Percentiles rank a stretch among this genome's conserved stretches.
Conservation (phyloP, 306 rosid species). For the Cucurbita moschata region DNA sequence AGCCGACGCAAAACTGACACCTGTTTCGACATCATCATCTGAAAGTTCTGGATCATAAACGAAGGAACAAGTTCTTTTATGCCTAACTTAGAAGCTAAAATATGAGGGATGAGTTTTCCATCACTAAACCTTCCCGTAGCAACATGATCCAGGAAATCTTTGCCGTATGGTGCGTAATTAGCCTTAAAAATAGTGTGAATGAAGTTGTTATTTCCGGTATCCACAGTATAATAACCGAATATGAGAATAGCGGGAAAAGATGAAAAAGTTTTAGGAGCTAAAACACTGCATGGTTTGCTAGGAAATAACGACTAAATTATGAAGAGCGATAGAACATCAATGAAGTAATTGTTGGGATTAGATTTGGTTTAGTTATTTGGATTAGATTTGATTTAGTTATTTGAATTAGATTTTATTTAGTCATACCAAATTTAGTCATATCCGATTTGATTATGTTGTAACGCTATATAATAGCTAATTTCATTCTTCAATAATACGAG, state of each 20-base stretch:
- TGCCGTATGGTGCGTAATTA: slow-evolving; percentile 46
- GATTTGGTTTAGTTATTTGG: too few relatives aligned
- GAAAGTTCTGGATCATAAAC: slow-evolving; percentile 18
- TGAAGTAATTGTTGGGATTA: too few relatives aligned
- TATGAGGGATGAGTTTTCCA: slow-evolving; percentile 44
- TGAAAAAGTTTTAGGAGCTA: too few relatives aligned
- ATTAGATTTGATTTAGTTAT: too few relatives aligned
- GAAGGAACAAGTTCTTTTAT: slow-evolving; percentile 30
- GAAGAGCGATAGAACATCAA: too few relatives aligned
- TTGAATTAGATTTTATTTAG: too few relatives aligned
- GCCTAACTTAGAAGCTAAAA: slow-evolving; percentile 27
- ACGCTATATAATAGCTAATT: too few relatives aligned
- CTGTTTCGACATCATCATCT: slow-evolving; percentile 27
- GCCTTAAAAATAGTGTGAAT: slow-evolving; percentile 22
- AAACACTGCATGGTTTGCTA: too few relatives aligned
- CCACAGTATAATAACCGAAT: slow-evolving; percentile 59
- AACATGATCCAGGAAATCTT: slow-evolving; percentile 34
- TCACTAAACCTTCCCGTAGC: slow-evolving; percentile 41
- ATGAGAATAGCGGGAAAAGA: slow-evolving; percentile 29
- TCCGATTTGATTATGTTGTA: too few relatives aligned
- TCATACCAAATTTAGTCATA: too few relatives aligned
- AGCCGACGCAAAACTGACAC: slow-evolving; percentile 50
- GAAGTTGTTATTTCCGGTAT: slow-evolving; percentile 54
- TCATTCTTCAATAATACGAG: too few relatives aligned
- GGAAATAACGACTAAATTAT: too few relatives aligned